phyloP scores from a whole-genome alignment of 2,329 filamentous ascomycete genomes.

The Clarireedia hainanense region DNA sequence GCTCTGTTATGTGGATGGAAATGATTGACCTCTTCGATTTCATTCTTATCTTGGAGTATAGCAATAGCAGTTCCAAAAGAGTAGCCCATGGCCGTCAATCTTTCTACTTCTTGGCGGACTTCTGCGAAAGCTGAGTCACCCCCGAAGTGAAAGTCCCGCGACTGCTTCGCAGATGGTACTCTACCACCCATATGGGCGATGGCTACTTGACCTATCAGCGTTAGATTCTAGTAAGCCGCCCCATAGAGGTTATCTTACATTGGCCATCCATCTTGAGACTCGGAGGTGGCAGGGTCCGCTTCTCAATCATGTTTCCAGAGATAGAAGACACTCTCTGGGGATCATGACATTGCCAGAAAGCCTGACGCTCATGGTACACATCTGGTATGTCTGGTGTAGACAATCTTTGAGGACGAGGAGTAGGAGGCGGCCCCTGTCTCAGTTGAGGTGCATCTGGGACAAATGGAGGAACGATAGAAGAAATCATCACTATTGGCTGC shows the following conservation, averaged over 20 bases:
- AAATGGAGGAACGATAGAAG: not conserved
- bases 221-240: slow-evolving; percentile 5
- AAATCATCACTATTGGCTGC: not conserved
- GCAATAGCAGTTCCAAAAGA: not conserved
- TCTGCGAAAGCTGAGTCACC: not conserved
- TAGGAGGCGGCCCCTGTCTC: slow-evolving; percentile 15
- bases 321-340: not conserved
- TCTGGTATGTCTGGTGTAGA: slow-evolving; percentile 23
- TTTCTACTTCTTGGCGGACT: not conserved
- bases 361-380: not conserved
- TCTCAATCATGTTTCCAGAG: not conserved
- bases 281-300: not conserved
- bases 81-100: not conserved
- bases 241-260: not conserved
- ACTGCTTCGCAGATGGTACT: not conserved
- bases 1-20: not conserved
- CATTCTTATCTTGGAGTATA: not conserved
- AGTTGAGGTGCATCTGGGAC: slow-evolving; percentile 12
- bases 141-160: not conserved
- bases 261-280: slow-evolving; percentile 6
- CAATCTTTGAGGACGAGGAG: slow-evolving; percentile 19
- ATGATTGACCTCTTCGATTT: not conserved
- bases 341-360: slow-evolving; percentile 4
- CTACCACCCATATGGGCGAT: slow-evolving; percentile 12
- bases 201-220: slow-evolving; percentile 16